Percentiles rank a stretch among this genome's conserved stretches.
Conservation (phyloP, 164 flowering plant genomes). For the Houttuynia cordata region DNA sequence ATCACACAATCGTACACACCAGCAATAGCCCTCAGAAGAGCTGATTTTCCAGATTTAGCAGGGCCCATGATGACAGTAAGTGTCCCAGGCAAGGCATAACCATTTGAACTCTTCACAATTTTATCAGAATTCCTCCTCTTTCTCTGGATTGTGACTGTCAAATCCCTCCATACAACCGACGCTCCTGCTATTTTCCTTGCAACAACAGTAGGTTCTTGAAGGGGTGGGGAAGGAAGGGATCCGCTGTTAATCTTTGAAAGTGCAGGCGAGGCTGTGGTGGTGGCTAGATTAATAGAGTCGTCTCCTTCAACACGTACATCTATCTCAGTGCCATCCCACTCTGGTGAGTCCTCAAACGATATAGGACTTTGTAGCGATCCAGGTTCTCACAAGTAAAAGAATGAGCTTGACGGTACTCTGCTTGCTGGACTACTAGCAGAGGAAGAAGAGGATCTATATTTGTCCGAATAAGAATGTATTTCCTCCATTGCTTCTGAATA, state of each 20-base stretch:
- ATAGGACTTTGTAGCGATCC: slow-evolving; percentile 78
- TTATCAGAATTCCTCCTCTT: slow-evolving; percentile 85
- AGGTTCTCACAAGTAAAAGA: slow-evolving; percentile 82
- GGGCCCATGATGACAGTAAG: slow-evolving; percentile 99
- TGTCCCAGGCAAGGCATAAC: slow-evolving; percentile 93
- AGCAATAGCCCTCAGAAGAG: slow-evolving; percentile 78
- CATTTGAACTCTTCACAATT: slow-evolving; percentile 86
- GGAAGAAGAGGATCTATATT: slow-evolving; percentile 91
- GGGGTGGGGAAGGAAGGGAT: slow-evolving; percentile 64
- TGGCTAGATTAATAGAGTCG: slow-evolving; percentile 51
- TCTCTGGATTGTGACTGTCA: slow-evolving; percentile 82
- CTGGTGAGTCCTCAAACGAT: slow-evolving; percentile 97
- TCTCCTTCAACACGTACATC: slow-evolving; percentile 63
- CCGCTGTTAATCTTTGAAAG: slow-evolving; percentile 81
- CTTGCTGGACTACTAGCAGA: slow-evolving; percentile 89
- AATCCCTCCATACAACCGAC: slow-evolving; percentile 88
- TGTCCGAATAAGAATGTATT: slow-evolving; percentile 88
- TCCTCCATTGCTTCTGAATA: slow-evolving; percentile 53
- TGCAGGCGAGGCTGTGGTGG: slow-evolving; percentile 63
- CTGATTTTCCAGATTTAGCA: slow-evolving; percentile 92
- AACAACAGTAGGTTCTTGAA: slow-evolving; percentile 43
- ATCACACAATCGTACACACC: slow-evolving; percentile 26
- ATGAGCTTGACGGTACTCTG: slow-evolving; percentile 74
- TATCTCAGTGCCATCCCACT: slow-evolving; percentile 88
- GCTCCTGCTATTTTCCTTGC: slow-evolving; percentile 73